These are phyloP conservation scores for Oleoguttula mirabilis DNA, from an alignment of 495 filamentous ascomycete species.

Conservation along the genomic window DNA sequence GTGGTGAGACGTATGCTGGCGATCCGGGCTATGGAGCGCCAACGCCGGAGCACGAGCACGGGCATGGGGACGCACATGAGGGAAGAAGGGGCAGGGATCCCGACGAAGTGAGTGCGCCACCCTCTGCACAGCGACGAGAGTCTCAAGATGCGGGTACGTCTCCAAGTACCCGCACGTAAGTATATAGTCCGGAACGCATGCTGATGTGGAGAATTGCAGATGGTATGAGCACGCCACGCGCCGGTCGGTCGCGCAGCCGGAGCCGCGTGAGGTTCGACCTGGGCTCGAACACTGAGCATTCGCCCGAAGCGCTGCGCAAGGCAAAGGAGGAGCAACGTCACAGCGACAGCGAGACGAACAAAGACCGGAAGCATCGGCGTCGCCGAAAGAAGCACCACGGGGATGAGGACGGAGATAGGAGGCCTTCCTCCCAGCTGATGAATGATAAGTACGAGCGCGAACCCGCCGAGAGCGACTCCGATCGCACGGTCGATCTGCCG, in stretches of 20 bases:
- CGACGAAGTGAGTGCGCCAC: conserved; percentile 32
- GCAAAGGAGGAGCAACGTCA: neutral
- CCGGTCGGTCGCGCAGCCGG: conserved; percentile 3
- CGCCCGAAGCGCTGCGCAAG: conserved; percentile 10
- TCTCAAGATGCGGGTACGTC: conserved; percentile 19
- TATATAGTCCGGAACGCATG: neutral
- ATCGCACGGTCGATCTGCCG: conserved; percentile 27
- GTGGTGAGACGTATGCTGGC: conserved; percentile 11
- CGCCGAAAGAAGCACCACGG: neutral
- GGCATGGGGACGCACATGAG: conserved; percentile 4
- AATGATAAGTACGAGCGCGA: conserved; percentile 12
- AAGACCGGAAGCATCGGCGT: conserved; percentile 4
- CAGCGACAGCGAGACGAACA: conserved; percentile 1
- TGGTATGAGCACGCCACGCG: conserved; percentile 18
- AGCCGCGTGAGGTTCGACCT: conserved; percentile 18
- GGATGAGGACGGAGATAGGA: neutral
- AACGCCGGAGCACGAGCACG: no score
- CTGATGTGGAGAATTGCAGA: conserved; percentile 8
- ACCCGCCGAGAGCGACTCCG: conserved; percentile 15
- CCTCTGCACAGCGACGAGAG: conserved; percentile 3
- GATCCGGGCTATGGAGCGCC: conserved; percentile 9
- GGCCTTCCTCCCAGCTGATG: conserved; percentile 5
- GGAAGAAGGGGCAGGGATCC: conserved; percentile 19
- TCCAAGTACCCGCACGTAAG: conserved; percentile 9
- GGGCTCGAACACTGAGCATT: conserved; percentile 12